A percentile compares a stretch with the other conserved stretches of the same genome.
phyloP scores from a whole-genome alignment of 1,139 yeast species.

The Pichia sp. region DNA sequence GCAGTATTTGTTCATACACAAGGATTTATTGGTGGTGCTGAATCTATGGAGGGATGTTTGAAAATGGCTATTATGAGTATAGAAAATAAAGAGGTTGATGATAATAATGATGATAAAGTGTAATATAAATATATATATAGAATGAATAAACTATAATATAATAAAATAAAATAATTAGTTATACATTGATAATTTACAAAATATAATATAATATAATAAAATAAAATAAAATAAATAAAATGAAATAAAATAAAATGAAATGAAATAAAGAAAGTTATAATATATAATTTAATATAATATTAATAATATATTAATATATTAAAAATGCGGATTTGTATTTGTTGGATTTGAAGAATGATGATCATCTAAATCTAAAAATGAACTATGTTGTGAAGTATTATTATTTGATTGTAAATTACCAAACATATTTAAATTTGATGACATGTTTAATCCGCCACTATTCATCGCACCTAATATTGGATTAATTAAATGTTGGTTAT shows the following conservation, averaged over 20 bases:
- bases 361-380: slow-evolving; percentile 3
- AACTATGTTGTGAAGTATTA: slow-evolving; percentile 2
- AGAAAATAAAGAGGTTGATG: neutral
- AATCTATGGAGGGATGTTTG: slow-evolving; percentile 68
- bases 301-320: neutral
- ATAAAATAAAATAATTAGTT: too few relatives aligned
- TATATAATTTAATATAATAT: neutral
- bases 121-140: too few relatives aligned
- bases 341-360: neutral
- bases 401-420: neutral
- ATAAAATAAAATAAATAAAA: neutral
- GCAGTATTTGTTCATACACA: slow-evolving; percentile 91
- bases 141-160: too few relatives aligned
- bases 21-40: slow-evolving; percentile 94
- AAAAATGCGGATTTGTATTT: too few relatives aligned
- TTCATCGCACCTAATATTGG: slow-evolving; percentile 11
- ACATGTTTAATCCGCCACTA: slow-evolving; percentile 1
- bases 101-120: too few relatives aligned
- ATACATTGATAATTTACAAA: too few relatives aligned
- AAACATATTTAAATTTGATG: slow-evolving; percentile 1
- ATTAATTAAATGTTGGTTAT: slow-evolving; percentile 1
- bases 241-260: neutral
- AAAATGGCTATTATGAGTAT: slow-evolving; percentile 48
- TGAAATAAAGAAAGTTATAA: neutral
- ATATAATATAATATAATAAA: neutral